Conservation (phyloP, 1,284 basidiomycete species). For the Ustilago sp. region DNA sequence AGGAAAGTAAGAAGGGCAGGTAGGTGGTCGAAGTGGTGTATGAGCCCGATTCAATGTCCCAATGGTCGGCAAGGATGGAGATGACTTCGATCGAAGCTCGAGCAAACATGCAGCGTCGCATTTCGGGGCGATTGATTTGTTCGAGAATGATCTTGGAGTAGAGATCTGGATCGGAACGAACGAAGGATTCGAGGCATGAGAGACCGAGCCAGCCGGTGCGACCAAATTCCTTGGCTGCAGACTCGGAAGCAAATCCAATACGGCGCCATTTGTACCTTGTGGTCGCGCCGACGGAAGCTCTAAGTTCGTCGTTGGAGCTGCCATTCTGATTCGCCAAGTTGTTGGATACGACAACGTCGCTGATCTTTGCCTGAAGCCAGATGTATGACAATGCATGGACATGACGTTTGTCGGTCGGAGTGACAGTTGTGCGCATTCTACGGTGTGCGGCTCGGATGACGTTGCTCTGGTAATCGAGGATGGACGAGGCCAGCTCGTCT, state of each 20-base stretch:
- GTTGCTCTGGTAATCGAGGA: constrained; percentile 91
- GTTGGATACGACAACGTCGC: constrained; percentile 74
- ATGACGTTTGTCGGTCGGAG: constrained; percentile 62
- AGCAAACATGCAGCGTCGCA: constrained; percentile 86
- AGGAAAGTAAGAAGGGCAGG: constrained; percentile 89
- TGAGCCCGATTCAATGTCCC: constrained; percentile 53
- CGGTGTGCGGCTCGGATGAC: constrained; percentile 83
- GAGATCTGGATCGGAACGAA: constrained; percentile 79
- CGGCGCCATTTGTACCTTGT: constrained; percentile 78
- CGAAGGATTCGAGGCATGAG: constrained; percentile 82
- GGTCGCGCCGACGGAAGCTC: constrained; percentile 69
- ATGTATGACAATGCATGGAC: constrained; percentile 62
- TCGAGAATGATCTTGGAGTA: constrained; percentile 89
- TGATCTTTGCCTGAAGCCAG: constrained; percentile 62
- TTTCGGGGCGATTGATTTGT: constrained; percentile 81
- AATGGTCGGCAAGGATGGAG: constrained; percentile 72
- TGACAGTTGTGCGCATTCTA: constrained; percentile 81
- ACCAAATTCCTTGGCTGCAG: constrained; percentile 82
- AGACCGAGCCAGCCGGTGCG: constrained; percentile 78
- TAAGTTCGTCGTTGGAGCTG: constrained; percentile 70
- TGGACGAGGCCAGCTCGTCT: constrained; percentile 85
- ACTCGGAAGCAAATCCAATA: constrained; percentile 83
- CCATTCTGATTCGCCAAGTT: constrained; percentile 70
- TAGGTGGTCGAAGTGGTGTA: constrained; percentile 87
- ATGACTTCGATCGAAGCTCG: constrained; percentile 87